phyloP scores from a whole-genome alignment of 371 early-diverging fungal species.

The Capniomyces stellatus region DNA sequence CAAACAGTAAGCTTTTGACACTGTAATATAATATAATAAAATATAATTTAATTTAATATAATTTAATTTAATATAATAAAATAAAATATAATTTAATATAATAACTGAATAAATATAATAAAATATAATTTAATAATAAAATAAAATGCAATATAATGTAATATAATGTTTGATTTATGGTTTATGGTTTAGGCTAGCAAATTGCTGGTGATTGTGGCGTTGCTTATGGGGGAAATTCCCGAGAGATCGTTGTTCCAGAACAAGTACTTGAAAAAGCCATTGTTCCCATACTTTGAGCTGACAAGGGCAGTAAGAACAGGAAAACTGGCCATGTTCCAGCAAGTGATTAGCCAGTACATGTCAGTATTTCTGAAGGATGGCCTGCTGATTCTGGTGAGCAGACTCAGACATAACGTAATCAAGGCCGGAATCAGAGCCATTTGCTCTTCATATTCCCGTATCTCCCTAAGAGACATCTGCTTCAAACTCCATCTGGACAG shows the following conservation, averaged over 20 bases:
- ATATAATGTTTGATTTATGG: too few relatives aligned
- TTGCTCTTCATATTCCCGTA: slow-evolving; percentile 81
- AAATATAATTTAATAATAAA: too few relatives aligned
- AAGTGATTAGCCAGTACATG: slow-evolving; percentile 53
- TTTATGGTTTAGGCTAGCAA: too few relatives aligned
- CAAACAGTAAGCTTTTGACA: slow-evolving; percentile 80
- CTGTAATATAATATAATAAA: too few relatives aligned
- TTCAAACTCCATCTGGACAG: slow-evolving; percentile 87
- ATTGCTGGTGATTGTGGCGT: slow-evolving; percentile 82
- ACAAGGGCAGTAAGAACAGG: slow-evolving; percentile 92
- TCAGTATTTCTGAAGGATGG: slow-evolving; percentile 69
- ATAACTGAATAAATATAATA: too few relatives aligned
- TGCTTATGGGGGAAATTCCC: slow-evolving; percentile 94
- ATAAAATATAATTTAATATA: too few relatives aligned
- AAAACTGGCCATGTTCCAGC: slow-evolving; percentile 82
- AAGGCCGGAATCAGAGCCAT: slow-evolving; percentile 95
- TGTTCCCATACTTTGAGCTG: slow-evolving; percentile 80
- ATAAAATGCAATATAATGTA: too few relatives aligned
- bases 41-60: too few relatives aligned
- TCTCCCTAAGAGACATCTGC: slow-evolving; percentile 91
- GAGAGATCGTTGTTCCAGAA: slow-evolving; percentile 81
- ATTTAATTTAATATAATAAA: too few relatives aligned
- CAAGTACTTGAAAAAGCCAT: slow-evolving; percentile 48
- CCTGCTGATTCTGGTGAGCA: slow-evolving; percentile 73
- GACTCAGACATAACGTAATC: slow-evolving; percentile 95